Evolutionary conservation across 1,139 yeast genomes (phyloP).

Genomic region (Scheffersomyces parashehatae): DNA sequence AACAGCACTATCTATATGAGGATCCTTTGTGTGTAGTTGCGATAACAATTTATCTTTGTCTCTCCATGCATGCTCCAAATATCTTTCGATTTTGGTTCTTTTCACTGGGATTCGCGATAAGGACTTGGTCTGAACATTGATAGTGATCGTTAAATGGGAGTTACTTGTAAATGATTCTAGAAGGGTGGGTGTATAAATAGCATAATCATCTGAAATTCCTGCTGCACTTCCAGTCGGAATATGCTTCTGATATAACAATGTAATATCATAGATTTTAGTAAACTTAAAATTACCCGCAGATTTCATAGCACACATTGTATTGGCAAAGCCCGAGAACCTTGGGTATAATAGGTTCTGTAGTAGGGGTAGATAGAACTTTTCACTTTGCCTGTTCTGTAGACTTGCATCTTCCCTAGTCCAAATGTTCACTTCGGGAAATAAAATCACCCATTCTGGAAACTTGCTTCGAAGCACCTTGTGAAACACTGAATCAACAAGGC

Average conservation of each 20-base stretch:
- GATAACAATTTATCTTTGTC: constrained; percentile 51
- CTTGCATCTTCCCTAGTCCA: constrained; percentile 47
- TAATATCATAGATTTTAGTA: constrained; percentile 51
- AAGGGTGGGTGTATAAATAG: constrained; percentile 47
- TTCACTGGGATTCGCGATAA: constrained; percentile 53
- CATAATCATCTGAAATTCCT: background rate
- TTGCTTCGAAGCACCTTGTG: constrained; percentile 24
- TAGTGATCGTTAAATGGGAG: constrained; percentile 41
- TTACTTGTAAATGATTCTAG: constrained; percentile 53
- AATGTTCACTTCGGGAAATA: constrained; percentile 77
- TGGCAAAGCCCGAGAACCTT: constrained; percentile 54
- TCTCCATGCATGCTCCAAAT: constrained; percentile 73
- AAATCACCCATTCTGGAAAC: constrained; percentile 52
- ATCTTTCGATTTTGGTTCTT: constrained; percentile 58
- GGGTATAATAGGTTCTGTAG: constrained; percentile 64
- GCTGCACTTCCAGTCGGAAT: constrained; percentile 10
- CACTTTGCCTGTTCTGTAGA: constrained; percentile 52
- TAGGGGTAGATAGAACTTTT: constrained; percentile 53
- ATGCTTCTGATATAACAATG: constrained; percentile 43
- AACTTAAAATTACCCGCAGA: constrained; percentile 31
- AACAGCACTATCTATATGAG: too few species aligned
- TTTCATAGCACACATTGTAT: constrained; percentile 48
- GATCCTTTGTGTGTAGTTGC: background rate
- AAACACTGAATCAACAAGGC: constrained; percentile 26
- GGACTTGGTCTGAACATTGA: constrained; percentile 51